phyloP scores from a whole-genome alignment of 148 eudicot species.

The Suaeda aralocaspica region DNA sequence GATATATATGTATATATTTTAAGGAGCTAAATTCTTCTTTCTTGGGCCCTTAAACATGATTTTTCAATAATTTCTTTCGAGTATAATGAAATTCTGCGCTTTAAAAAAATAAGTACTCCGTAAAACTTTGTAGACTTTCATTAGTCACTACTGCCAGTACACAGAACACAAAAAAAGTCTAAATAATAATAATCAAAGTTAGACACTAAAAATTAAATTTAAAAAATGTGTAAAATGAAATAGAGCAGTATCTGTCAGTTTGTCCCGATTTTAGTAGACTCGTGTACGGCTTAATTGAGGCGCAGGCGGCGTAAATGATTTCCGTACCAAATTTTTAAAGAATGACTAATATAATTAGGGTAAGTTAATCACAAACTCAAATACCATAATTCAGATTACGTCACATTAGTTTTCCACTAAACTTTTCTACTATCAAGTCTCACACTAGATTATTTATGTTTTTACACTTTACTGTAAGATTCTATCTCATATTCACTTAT shows the following conservation, averaged over 20 bases:
- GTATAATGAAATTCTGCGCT: conserved; percentile 21
- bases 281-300: conserved; percentile 31
- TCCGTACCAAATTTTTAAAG: conserved; percentile 19
- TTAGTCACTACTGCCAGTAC: no score
- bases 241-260: conserved; percentile 1
- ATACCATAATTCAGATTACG: no score
- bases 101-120: neutral
- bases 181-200: no score
- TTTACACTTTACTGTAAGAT: no score
- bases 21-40: neutral
- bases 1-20: no score
- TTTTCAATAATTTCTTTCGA: neutral
- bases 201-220: neutral
- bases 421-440: no score
- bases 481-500: no score
- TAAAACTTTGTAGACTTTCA: neutral
- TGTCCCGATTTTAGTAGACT: conserved; percentile 6
- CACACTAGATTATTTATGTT: no score
- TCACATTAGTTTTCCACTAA: no score
- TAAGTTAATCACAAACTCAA: neutral
- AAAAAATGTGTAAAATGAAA: neutral
- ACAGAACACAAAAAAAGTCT: no score
- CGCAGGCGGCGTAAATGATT: conserved; percentile 16
- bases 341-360: neutral
- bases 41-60: conserved; percentile 23